A percentile compares a stretch with the other conserved stretches of the same genome.
Conservation (phyloP, 495 filamentous ascomycete genomes). For the Podospora comata region DNA sequence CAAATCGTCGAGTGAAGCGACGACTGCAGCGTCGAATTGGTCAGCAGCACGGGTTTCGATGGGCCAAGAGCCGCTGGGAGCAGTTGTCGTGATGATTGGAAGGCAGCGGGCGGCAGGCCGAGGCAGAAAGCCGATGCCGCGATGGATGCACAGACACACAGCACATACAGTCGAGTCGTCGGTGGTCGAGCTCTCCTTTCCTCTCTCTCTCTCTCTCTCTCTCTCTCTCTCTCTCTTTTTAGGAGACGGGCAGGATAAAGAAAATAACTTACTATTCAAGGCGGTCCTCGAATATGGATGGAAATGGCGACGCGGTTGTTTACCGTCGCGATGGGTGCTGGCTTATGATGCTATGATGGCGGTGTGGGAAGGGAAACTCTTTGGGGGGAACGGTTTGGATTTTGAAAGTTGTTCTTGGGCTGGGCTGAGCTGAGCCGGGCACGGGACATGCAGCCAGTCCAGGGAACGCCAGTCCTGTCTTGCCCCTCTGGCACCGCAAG, state of each 20-base stretch:
- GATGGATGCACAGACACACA: conserved; percentile 15
- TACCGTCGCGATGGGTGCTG: conserved; percentile 30
- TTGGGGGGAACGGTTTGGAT: conserved; percentile 33
- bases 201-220: conserved; percentile 1
- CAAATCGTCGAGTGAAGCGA: conserved; percentile 15
- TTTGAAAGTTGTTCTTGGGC: conserved; percentile 43
- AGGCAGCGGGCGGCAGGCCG: conserved; percentile 19
- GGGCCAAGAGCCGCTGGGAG: conserved; percentile 16
- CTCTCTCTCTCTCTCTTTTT: not conserved
- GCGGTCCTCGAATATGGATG: conserved; percentile 23
- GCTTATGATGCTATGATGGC: conserved; percentile 32
- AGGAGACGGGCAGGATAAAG: conserved; percentile 10
- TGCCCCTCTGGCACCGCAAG: conserved; percentile 11
- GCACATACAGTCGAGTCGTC: not conserved
- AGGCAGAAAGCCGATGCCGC: conserved; percentile 26
- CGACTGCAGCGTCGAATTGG: conserved; percentile 17
- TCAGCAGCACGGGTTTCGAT: conserved; percentile 12
- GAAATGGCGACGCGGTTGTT: conserved; percentile 32
- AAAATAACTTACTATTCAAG: conserved; percentile 32
- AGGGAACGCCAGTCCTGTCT: conserved; percentile 17
- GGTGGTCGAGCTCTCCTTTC: not conserved
- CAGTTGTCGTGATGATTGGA: conserved; percentile 22
- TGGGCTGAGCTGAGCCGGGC: conserved; percentile 26
- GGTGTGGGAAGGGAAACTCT: conserved; percentile 33
- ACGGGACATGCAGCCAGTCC: conserved; percentile 8